Base-by-base conservation (phyloP, 106 monocot species). In the Narthecium ossifragum region DNA sequence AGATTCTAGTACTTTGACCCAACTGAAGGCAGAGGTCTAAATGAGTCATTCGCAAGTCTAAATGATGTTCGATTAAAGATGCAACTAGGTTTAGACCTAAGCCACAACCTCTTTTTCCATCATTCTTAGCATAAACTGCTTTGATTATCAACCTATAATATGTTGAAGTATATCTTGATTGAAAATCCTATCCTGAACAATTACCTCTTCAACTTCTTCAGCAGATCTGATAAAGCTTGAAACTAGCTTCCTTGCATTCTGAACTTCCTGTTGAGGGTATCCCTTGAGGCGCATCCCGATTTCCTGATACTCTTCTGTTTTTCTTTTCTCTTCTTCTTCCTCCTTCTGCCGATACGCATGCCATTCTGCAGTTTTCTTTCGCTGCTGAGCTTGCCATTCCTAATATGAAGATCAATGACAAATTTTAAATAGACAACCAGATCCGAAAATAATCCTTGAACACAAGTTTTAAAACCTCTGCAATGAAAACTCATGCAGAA, bases 191-290 rank as follows among this genome's bases (percentile, higher is more conserved):
- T 9, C 5, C 2, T n/a, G 0, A 39, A 15, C 5, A 43, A 39
- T 52, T 68, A 96, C 96, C 86, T 78, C 76, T 79, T 96, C 96
- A 67, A 96, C 73, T 66, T 90, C 90, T 74, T 96, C 96, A 61
- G 69, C 90, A 56, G 96, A 39, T 66, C 57, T 71, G 31, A 96
- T 87, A 55, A 96, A 90, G 73, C 76, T 79, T 57, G 96, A 90
- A 36, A 96, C 96, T 47, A 96, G 54, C 57, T 71, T 78, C 59
- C 76, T 83, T 51, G 96, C 96, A 63, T 87, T 77, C 6, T 78
- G 63, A 73, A 87, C 76, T 75, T 96, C 86, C 71, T 96, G 90
- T 43, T 90, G 76, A 49, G 90, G 78, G 69, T 90, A 96, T 34
- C 71, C 90, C 69, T 90, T 96, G 17, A 96, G 66, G 36, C 96